Conservation (phyloP, 148 eudicot species). For the Heliamphora exappendiculata region DNA sequence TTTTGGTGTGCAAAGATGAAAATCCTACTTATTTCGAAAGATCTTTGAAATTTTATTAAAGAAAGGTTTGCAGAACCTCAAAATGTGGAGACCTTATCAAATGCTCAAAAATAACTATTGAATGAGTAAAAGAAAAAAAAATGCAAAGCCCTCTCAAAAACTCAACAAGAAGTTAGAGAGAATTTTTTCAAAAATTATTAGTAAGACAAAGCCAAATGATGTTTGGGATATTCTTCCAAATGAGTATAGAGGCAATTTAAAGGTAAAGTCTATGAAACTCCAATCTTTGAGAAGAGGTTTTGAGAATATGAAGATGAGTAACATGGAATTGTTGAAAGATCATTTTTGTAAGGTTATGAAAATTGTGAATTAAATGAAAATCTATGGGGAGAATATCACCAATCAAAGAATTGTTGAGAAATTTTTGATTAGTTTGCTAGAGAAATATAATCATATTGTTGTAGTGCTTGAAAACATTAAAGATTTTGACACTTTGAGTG, state of each 20-base stretch:
- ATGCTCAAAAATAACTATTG: not conserved
- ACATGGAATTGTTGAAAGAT: not conserved
- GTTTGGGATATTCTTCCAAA: slow-evolving; percentile 4
- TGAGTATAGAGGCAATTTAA: not conserved
- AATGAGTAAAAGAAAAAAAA: not conserved
- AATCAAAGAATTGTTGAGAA: slow-evolving; percentile 10
- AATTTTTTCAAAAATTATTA: slow-evolving; percentile 3
- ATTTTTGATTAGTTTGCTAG: slow-evolving; percentile 9
- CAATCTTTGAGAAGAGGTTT: slow-evolving; percentile 1
- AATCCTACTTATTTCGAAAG: not conserved
- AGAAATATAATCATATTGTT: no score
- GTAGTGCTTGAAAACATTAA: no score
- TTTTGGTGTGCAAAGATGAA: not conserved
- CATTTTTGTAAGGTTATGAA: no score
- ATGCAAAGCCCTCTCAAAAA: not conserved
- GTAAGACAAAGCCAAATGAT: not conserved
- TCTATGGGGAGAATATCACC: not conserved
- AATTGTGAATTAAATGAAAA: no score
- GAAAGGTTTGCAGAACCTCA: not conserved
- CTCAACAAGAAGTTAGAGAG: not conserved
- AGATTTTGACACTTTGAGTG: no score
- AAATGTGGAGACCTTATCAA: no score
- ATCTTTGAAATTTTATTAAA: not conserved
- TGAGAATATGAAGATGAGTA: slow-evolving; percentile 5
- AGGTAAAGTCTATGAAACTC: slow-evolving; percentile 2